Base-by-base conservation (phyloP, 345 rosid genomes). In the Sisymbrium irio region DNA sequence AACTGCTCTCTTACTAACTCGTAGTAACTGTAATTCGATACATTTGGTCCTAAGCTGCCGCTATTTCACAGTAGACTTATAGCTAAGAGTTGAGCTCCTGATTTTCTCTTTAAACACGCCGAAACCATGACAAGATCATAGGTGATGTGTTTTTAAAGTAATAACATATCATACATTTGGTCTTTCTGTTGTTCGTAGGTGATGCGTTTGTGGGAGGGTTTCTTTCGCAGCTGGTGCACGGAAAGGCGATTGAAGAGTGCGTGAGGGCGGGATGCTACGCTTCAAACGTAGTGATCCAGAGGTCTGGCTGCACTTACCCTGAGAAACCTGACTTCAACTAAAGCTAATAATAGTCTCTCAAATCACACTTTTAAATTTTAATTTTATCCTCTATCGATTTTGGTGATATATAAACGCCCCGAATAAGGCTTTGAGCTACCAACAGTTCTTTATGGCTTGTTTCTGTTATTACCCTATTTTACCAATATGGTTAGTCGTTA, bases 261-360 rank as follows among this genome's bases (percentile, higher is more conserved):
- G 90, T 95, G 41, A 90, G 77, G 74, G 98, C 91, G 10, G 99
- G 92, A 11, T 84, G 85, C 71, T 92, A 95, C 25, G 98, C 94
- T 0, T 80, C 96, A 13, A 89, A 91, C 47, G 93, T 89, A 14
- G 81, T 94, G 57, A 94, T 94, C 84, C 99, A 90, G 54, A 87
- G 98, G 84, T 85, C 97, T 47, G 97, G 99, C 32, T 95, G 99
- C 97, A 87, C 97, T 57, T 90, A 85, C 78, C 85, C 85, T 55
- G 85, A 80, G 41, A 80, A 75, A 39, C 85, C 85, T 11, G 77
- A 64, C 59, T 83, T 77, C 71, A 72, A 78, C 37, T 80, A 68
- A 69, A 71, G 17, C 50, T 3, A 7, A 41, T 3, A 7, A 41
- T 40, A 9, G 15, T 67, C 47, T 42, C 35, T 36, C 32, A 18